phyloP scores from a whole-genome alignment of 495 filamentous ascomycete species.

The Penicillium egyptiacum region DNA sequence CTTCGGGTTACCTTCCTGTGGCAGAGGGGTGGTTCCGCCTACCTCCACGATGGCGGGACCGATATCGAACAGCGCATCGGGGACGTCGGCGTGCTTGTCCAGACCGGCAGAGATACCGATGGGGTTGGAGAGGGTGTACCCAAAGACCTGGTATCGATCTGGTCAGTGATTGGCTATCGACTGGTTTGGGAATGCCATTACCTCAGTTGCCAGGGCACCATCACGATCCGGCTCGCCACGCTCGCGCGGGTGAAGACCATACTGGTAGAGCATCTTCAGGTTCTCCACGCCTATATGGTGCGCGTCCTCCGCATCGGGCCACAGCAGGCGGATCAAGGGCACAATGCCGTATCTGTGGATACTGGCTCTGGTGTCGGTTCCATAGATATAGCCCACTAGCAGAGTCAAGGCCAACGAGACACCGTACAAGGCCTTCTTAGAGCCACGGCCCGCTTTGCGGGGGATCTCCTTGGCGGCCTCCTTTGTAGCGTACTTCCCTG shows the following conservation, averaged over 20 bases:
- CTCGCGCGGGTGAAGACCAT: conserved; percentile 71
- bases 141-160: conserved; percentile 62
- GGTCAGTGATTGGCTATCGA: conserved; percentile 10
- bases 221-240: conserved; percentile 55
- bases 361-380: conserved; percentile 87
- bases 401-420: conserved; percentile 53
- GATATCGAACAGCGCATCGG: conserved; percentile 75
- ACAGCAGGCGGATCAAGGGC: conserved; percentile 67
- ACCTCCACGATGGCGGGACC: conserved; percentile 86
- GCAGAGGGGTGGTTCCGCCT: conserved; percentile 80
- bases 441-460: conserved; percentile 34
- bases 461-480: conserved; percentile 32
- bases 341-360: conserved; percentile 80
- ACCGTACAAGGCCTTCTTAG: conserved; percentile 53
- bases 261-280: conserved; percentile 56
- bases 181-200: conserved; percentile 13
- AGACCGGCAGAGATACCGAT: conserved; percentile 90
- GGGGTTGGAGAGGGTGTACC: conserved; percentile 74
- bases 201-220: conserved; percentile 54
- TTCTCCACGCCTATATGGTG: conserved; percentile 72
- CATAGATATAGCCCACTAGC: conserved; percentile 66
- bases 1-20: conserved; percentile 82
- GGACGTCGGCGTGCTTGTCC: conserved; percentile 89
- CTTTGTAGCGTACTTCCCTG: conserved; percentile 13
- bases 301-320: conserved; percentile 85